Percentiles rank a stretch among this genome's conserved stretches.
These are phyloP conservation scores for Scedosporium minutisporum DNA, from an alignment of 2,329 filamentous ascomycete genomes.

Conservation along the genomic window DNA sequence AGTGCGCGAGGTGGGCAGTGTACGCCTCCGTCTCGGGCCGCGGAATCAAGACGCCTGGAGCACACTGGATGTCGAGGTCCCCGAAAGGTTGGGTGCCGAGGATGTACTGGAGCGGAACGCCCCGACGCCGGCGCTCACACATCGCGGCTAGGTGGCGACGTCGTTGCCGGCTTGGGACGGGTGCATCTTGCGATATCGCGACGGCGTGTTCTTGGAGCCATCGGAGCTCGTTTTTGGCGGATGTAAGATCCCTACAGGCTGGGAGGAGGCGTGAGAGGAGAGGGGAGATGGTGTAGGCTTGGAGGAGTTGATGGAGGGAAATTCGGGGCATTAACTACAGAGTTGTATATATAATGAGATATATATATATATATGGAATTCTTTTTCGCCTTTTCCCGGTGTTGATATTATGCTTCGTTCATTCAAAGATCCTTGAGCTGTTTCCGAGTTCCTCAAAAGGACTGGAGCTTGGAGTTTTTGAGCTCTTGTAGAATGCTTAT, in stretches of 20 bases:
- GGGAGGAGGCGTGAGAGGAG: slow-evolving; percentile 52
- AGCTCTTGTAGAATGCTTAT: not conserved
- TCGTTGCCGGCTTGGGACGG: slow-evolving; percentile 1
- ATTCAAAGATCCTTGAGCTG: not conserved
- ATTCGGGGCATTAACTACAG: slow-evolving; percentile 50
- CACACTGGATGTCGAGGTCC: slow-evolving; percentile 66
- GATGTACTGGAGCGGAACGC: slow-evolving; percentile 80
- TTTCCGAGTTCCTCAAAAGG: not conserved
- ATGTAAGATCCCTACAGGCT: slow-evolving; percentile 51
- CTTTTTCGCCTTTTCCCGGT: no score
- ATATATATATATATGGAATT: no score
- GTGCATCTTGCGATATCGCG: slow-evolving; percentile 10
- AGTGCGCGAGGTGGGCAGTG: slow-evolving; percentile 42
- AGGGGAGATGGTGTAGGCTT: slow-evolving; percentile 42
- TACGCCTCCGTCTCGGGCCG: slow-evolving; percentile 68
- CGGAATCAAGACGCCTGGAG: slow-evolving; percentile 74
- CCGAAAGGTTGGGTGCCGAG: slow-evolving; percentile 86
- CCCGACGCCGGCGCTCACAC: slow-evolving; percentile 41
- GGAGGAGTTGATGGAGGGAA: slow-evolving; percentile 44
- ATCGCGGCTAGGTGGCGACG: slow-evolving; percentile 25
- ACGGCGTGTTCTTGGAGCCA: slow-evolving; percentile 59
- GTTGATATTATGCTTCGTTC: not conserved
- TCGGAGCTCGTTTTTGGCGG: slow-evolving; percentile 58
- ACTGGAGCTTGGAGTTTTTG: not conserved
- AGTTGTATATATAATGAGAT: no score